These are phyloP conservation scores for Aspergillus affinis DNA, from an alignment of 495 filamentous ascomycete genomes.

Conservation along the genomic window DNA sequence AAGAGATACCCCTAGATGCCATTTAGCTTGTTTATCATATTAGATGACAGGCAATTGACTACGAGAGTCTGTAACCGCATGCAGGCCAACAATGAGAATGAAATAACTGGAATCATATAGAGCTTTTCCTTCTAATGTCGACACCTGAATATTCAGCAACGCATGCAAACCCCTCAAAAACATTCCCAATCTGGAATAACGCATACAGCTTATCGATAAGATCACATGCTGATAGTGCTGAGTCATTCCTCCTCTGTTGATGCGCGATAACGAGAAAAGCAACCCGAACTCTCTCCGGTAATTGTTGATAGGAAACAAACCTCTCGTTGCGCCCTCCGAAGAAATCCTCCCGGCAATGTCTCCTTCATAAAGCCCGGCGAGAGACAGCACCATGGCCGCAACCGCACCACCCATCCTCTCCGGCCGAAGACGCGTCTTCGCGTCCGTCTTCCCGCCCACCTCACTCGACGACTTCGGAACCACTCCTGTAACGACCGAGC, in stretches of 20 bases:
- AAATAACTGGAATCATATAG: too few species aligned
- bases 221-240: background rate
- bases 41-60: background rate
- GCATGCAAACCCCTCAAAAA: background rate
- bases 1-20: background rate
- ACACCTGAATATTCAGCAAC: background rate
- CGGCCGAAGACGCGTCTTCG: conserved; percentile 47
- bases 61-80: too few species aligned
- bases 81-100: too few species aligned
- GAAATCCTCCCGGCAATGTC: background rate
- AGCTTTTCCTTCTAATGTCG: too few species aligned
- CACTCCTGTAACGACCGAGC: background rate
- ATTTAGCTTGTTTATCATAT: background rate
- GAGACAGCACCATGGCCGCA: conserved; percentile 8
- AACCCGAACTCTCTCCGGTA: background rate
- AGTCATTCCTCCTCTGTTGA: too few species aligned
- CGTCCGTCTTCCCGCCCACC: conserved; percentile 52
- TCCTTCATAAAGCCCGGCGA: background rate
- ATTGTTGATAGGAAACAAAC: background rate
- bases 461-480: conserved; percentile 28
- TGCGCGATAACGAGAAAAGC: background rate
- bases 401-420: conserved; percentile 30
- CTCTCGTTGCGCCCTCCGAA: background rate
- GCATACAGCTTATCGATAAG: background rate
- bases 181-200: background rate